Evolutionary conservation across 1,284 basidiomycete species (phyloP).

Genomic region (Ceratobasidium sp.): DNA sequence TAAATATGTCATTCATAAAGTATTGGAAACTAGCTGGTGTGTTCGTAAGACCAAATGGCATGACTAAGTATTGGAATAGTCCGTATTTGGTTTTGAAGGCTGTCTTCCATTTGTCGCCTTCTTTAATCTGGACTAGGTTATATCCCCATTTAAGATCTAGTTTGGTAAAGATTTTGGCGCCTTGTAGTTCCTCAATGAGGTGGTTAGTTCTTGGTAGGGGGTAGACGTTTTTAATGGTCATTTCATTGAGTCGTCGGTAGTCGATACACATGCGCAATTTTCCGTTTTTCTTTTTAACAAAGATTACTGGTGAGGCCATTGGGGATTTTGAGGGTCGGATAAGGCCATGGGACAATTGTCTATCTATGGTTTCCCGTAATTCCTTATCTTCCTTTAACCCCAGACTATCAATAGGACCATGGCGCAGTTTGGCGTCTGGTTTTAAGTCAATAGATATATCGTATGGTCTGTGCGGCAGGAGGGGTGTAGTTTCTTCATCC

Average conservation of each 20-base stretch:
- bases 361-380: conserved; percentile 15
- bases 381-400: conserved; percentile 10
- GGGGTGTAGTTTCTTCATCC: conserved; percentile 19
- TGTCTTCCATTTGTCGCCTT: conserved; percentile 54
- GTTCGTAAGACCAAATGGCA: conserved; percentile 48
- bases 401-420: not conserved
- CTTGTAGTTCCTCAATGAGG: conserved; percentile 48
- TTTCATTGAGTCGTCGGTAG: conserved; percentile 54
- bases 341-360: conserved; percentile 26
- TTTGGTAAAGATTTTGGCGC: conserved; percentile 50
- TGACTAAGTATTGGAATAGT: conserved; percentile 55
- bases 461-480: conserved; percentile 42
- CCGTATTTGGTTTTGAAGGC: conserved; percentile 55
- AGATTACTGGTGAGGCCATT: conserved; percentile 58
- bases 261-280: conserved; percentile 57
- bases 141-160: conserved; percentile 52
- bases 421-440: no score
- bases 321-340: conserved; percentile 54
- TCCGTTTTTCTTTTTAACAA: conserved; percentile 62
- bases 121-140: conserved; percentile 50
- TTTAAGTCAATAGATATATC: no score
- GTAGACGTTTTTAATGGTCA: conserved; percentile 43
- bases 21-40: conserved; percentile 55
- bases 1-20: conserved; percentile 45
- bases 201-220: conserved; percentile 48